Evolutionary conservation across 805 yeast genomes (phyloP).

Genomic region (Lachancea waltii): DNA sequence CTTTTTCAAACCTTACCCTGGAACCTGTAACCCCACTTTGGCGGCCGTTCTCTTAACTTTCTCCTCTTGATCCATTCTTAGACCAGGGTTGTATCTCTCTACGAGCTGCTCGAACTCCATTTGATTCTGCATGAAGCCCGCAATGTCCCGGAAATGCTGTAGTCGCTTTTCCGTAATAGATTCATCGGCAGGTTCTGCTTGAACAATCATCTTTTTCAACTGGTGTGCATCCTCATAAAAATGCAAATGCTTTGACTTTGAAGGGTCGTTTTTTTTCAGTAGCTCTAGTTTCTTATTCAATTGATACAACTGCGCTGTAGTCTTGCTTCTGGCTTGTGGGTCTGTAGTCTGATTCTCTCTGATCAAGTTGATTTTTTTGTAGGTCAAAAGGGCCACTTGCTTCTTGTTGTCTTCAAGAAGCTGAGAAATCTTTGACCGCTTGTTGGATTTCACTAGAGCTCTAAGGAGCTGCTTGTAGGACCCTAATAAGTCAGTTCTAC

Average conservation of each 20-base stretch:
- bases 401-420: conserved; percentile 16
- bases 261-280: conserved; percentile 12
- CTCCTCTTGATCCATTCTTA: conserved; percentile 69
- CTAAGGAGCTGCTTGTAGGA: conserved; percentile 20
- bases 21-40: conserved; percentile 78
- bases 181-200: conserved; percentile 4
- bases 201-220: conserved; percentile 12
- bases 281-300: conserved; percentile 15
- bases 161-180: conserved; percentile 8
- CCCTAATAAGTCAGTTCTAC: conserved; percentile 1
- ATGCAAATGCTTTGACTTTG: conserved; percentile 13
- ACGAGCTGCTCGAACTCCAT: conserved; percentile 69
- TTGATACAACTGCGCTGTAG: conserved; percentile 9
- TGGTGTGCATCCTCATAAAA: conserved; percentile 16
- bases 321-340: conserved; percentile 1
- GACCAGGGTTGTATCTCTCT: conserved; percentile 83
- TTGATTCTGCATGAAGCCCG: conserved; percentile 61
- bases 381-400: conserved; percentile 21
- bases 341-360: conserved; percentile 13
- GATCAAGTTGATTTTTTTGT: conserved; percentile 18
- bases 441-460: conserved; percentile 19
- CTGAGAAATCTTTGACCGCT: conserved; percentile 19
- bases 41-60: conserved; percentile 75
- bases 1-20: conserved; percentile 20
- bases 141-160: conserved; percentile 50